Conservation (phyloP, 108 stramenopile species). For the Stephanodiscus triporus region DNA sequence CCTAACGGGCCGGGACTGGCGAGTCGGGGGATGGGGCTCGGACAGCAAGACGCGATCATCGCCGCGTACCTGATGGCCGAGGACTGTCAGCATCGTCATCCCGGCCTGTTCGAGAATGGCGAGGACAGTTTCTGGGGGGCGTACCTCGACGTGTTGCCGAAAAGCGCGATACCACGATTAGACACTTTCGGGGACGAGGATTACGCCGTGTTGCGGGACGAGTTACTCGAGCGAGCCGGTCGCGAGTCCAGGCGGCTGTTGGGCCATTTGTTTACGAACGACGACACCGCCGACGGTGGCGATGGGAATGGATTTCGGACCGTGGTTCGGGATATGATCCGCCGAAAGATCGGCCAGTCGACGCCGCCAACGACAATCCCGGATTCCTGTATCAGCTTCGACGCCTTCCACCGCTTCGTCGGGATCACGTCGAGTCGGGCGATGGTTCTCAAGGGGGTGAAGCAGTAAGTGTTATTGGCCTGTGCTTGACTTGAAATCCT, state of each 20-base stretch:
- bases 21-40: slow-evolving; percentile 35
- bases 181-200: slow-evolving; percentile 49
- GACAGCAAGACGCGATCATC: slow-evolving; percentile 47
- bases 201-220: slow-evolving; percentile 37
- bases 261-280: slow-evolving; percentile 12
- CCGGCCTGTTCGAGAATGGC: not conserved
- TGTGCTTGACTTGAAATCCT: too few relatives aligned
- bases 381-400: slow-evolving; percentile 38
- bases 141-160: slow-evolving; percentile 45
- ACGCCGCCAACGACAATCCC: not conserved
- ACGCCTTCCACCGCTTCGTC: slow-evolving; percentile 58
- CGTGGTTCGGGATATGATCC: slow-evolving; percentile 35
- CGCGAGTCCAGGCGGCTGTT: slow-evolving; percentile 27
- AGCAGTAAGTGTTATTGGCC: slow-evolving; percentile 27
- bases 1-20: slow-evolving; percentile 17
- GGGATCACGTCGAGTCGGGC: slow-evolving; percentile 69
- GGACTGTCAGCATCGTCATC: slow-evolving; percentile 31
- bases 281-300: not conserved
- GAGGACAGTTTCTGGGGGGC: slow-evolving; percentile 32
- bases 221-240: slow-evolving; percentile 13
- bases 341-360: not conserved
- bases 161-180: slow-evolving; percentile 38
- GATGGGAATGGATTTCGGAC: slow-evolving; percentile 1
- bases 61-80: slow-evolving; percentile 48
- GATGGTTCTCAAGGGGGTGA: slow-evolving; percentile 69